Percentiles rank a stretch among this genome's conserved stretches.
Evolutionary conservation across 495 filamentous ascomycete species (phyloP).

Genomic region (Aspergillus asperescens): DNA sequence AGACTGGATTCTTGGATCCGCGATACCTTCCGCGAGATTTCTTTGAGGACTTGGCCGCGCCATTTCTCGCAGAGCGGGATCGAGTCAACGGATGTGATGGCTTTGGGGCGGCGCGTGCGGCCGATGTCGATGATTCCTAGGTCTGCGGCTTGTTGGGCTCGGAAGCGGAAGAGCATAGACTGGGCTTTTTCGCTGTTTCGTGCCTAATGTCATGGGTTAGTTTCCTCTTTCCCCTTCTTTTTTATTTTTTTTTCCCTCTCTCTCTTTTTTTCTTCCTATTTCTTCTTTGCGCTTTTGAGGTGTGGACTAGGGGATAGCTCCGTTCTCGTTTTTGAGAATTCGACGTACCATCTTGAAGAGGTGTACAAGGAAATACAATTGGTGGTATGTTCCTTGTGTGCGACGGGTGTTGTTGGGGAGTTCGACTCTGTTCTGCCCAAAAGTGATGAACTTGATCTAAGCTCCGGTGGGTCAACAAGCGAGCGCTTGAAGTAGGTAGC

Average conservation of each 20-base stretch:
- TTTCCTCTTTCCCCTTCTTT: background rate
- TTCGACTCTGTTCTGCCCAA: background rate
- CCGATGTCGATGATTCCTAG: slow-evolving; percentile 91
- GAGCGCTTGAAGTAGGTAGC: slow-evolving; percentile 17
- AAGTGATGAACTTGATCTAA: slow-evolving; percentile 13
- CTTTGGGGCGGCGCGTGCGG: slow-evolving; percentile 83
- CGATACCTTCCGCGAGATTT: slow-evolving; percentile 92
- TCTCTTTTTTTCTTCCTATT: background rate
- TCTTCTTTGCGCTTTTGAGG: background rate
- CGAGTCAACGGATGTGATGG: slow-evolving; percentile 74
- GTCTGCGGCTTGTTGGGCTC: slow-evolving; percentile 93
- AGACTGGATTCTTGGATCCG: slow-evolving; percentile 87
- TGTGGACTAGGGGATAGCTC: background rate
- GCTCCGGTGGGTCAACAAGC: slow-evolving; percentile 21
- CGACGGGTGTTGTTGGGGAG: slow-evolving; percentile 15
- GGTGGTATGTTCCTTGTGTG: slow-evolving; percentile 12
- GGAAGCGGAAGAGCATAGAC: slow-evolving; percentile 99
- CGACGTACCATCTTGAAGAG: slow-evolving; percentile 33
- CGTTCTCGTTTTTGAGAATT: background rate
- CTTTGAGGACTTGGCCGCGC: slow-evolving; percentile 95
- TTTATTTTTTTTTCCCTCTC: background rate
- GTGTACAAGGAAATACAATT: slow-evolving; percentile 12
- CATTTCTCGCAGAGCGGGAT: slow-evolving; percentile 94
- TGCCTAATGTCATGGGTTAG: slow-evolving; percentile 41
- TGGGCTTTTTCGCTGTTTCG: slow-evolving; percentile 97